Evolutionary conservation across 441 rosid genomes (phyloP), one percentile per base, ranked within the genome.

Genomic region (Isatis lusitanica): DNA sequence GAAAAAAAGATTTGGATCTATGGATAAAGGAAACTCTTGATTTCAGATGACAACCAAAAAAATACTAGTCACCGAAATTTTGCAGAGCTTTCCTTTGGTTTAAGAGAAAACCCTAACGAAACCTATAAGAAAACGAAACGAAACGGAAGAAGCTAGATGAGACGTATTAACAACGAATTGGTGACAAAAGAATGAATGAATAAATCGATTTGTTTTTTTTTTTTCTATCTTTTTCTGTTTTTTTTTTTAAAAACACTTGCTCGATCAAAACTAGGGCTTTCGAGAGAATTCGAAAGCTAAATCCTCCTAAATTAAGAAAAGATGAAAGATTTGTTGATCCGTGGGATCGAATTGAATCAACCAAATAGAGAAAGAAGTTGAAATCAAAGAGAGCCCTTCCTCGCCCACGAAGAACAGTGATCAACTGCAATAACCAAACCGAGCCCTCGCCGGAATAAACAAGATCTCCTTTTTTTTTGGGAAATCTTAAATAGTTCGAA

Each of bases 1-100:
- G 55, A 8, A 58, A 72, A 72, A 8, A 71, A 79, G 38, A 36
- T n/a, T n/a, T 42, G 5, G 82, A 79, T 71, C 83, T 76, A 71
- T 83, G 61, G 79, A 61, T 64, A 75, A 80, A 62, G 90, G 84
- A 88, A 82, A 86, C 92, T 86, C 97, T 88, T 88, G 79, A 92
- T 89, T 94, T 84, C 79, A 83, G 93, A 82, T 86, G 86, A 86
- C 97, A 80, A 87, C 85, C 1, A 90, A 84, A 92, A 90, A 94
- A 78, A 78, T 66, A 77, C 82, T 82, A 82, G 89, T 91, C 95
- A 88, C 85, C 93, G 84, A 89, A 94, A 90, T 70, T 81, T 68
- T 85, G 28, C 84, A 85, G 83, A 73, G 97, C 85, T 93, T 93
- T 85, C 85, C 79, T 85, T 21, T 21, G 24, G 24, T 21, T 18